phyloP scores from a whole-genome alignment of 106 monocot species.

The Ottelia alismoides region DNA sequence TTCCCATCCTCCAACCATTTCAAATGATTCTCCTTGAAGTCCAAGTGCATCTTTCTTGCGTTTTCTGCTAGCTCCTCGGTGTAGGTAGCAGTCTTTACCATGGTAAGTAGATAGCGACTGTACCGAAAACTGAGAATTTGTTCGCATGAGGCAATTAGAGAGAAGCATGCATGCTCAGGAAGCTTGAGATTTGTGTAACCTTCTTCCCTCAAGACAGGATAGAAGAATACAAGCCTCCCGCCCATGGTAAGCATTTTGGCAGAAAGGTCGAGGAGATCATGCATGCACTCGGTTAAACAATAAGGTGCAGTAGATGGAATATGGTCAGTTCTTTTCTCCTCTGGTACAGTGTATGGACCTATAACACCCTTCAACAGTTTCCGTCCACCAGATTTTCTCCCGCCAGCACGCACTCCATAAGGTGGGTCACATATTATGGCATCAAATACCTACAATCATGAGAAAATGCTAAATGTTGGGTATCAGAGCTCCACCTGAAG shows the following conservation, averaged over 20 bases:
- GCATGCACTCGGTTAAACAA: conserved; percentile 74
- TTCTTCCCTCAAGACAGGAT: conserved; percentile 74
- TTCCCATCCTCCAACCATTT: conserved; percentile 96
- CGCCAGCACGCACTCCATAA: conserved; percentile 96
- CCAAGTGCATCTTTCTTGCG: conserved; percentile 46
- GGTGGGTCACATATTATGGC: conserved; percentile 99
- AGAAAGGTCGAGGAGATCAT: conserved; percentile 79
- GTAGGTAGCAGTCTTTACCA: conserved; percentile 72
- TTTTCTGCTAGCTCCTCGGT: conserved; percentile 42
- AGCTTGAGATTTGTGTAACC: conserved; percentile 20
- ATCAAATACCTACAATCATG: conserved; percentile 63
- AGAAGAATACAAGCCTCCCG: conserved; percentile 90
- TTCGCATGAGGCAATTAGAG: conserved; percentile 47
- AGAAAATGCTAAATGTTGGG: no score
- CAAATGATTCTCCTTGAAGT: conserved; percentile 88
- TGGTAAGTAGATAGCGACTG: conserved; percentile 75
- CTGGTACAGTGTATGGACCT: conserved; percentile 79
- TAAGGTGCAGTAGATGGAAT: conserved; percentile 97
- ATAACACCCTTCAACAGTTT: conserved; percentile 71
- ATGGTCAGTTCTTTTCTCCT: conserved; percentile 68
- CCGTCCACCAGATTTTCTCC: conserved; percentile 91
- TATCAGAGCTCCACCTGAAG: no score
- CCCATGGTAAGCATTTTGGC: conserved; percentile 84
- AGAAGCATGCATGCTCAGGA: conserved; percentile 91
- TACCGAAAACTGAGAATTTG: conserved; percentile 86